Conservation (phyloP, 108 stramenopile genomes). For the Skeletonema marinoi region DNA sequence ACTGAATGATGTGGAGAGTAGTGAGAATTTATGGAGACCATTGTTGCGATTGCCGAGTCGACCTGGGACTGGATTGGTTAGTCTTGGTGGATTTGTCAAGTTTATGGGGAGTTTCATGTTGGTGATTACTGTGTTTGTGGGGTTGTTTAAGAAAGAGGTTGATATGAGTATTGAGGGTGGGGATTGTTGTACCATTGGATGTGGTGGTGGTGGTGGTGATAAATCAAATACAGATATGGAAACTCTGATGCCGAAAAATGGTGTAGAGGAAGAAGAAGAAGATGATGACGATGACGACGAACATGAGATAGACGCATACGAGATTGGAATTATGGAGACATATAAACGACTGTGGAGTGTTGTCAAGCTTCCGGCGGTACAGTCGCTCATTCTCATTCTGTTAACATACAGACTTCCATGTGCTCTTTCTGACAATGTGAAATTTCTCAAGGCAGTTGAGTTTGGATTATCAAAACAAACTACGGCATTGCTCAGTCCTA, state of each 20-base stretch:
- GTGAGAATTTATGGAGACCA: slow-evolving; percentile 82
- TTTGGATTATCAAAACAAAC: slow-evolving; percentile 85
- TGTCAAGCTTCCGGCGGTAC: slow-evolving; percentile 88
- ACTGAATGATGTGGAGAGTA: slow-evolving; percentile 90
- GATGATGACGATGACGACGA: slow-evolving; percentile 71
- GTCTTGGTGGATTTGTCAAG: slow-evolving; percentile 86
- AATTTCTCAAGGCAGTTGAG: slow-evolving; percentile 89
- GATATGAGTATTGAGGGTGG: slow-evolving; percentile 38
- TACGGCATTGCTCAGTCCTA: slow-evolving; percentile 82
- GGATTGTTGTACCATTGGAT: slow-evolving; percentile 21
- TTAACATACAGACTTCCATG: slow-evolving; percentile 88
- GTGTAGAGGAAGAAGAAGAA: background rate
- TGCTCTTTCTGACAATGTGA: slow-evolving; percentile 87
- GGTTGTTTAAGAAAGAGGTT: slow-evolving; percentile 88
- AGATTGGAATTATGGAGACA: slow-evolving; percentile 81
- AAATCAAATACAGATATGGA: slow-evolving; percentile 24
- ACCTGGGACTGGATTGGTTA: slow-evolving; percentile 74
- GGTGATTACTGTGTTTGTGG: slow-evolving; percentile 86
- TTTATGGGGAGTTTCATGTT: slow-evolving; percentile 96
- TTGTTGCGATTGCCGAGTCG: slow-evolving; percentile 63
- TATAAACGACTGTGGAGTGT: slow-evolving; percentile 87
- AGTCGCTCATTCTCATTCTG: slow-evolving; percentile 81
- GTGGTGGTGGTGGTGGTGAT: slow-evolving; percentile 14
- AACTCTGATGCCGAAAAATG: slow-evolving; percentile 32
- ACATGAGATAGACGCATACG: slow-evolving; percentile 84